Percentiles rank a stretch among this genome's conserved stretches.
These are phyloP conservation scores for Rhizomucor miehei DNA, from an alignment of 371 early-diverging fungal genomes.

Conservation along the genomic window DNA sequence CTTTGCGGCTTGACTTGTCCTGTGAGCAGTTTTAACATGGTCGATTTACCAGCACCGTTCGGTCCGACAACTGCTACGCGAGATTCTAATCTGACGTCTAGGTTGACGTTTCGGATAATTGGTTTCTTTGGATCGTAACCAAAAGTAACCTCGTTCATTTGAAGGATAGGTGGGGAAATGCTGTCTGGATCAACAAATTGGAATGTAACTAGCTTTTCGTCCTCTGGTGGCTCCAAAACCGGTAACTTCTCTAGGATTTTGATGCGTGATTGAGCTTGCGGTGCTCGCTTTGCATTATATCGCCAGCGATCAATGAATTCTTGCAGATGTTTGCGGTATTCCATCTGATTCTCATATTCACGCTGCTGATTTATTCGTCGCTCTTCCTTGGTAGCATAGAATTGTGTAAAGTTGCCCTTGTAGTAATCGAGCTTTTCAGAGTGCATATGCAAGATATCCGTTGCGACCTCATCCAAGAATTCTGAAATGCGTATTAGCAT, in stretches of 20 bases:
- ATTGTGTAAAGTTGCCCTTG: conserved; percentile 92
- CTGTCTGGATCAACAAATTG: conserved; percentile 89
- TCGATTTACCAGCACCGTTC: conserved; percentile 88
- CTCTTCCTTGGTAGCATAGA: conserved; percentile 88
- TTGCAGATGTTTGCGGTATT: conserved; percentile 91
- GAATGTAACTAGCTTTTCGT: conserved; percentile 84
- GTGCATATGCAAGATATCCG: conserved; percentile 95
- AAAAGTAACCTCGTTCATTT: conserved; percentile 89
- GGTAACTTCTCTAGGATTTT: conserved; percentile 98
- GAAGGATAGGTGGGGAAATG: conserved; percentile 88
- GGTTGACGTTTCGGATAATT: conserved; percentile 79
- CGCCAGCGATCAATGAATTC: conserved; percentile 99
- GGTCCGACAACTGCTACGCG: conserved; percentile 94
- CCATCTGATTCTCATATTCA: conserved; percentile 94
- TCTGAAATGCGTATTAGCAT: conserved; percentile 43
- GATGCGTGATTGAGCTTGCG: conserved; percentile 97
- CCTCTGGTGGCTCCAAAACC: conserved; percentile 83
- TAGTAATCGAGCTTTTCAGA: conserved; percentile 90
- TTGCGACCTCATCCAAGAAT: conserved; percentile 95
- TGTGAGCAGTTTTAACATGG: conserved; percentile 88
- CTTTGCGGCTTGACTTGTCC: conserved; percentile 73
- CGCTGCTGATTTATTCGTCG: conserved; percentile 83
- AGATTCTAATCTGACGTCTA: conserved; percentile 95
- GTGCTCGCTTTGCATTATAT: conserved; percentile 97
- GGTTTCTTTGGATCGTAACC: conserved; percentile 71